phyloP scores from a whole-genome alignment of 169 alveolate species.

The Eimeria tenella region DNA sequence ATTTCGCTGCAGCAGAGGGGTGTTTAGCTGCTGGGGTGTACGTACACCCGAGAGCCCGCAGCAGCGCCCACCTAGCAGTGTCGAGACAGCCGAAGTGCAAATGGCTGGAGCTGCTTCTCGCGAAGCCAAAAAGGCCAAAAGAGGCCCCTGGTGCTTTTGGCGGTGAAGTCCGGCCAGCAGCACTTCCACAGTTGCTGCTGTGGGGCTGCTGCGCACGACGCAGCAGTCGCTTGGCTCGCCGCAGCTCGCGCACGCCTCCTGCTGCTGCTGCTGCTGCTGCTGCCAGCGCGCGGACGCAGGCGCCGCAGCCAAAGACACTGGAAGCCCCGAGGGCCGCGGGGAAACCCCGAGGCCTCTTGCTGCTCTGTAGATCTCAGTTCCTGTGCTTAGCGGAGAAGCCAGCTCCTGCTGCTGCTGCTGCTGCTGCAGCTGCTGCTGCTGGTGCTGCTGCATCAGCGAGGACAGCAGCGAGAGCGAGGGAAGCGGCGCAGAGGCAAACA shows the following conservation, averaged over 20 bases:
- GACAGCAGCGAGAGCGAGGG: constrained; percentile 29
- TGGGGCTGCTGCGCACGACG: constrained; percentile 3
- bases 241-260: not conserved
- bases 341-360: not conserved
- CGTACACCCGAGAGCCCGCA: not conserved
- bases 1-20: too few species aligned
- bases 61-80: not conserved
- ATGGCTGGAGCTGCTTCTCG: constrained; percentile 31
- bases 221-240: not conserved
- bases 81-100: constrained; percentile 1
- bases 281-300: not conserved
- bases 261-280: constrained; percentile 58
- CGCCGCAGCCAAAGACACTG: not conserved
- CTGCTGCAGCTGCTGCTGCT: constrained; percentile 29
- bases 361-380: not conserved
- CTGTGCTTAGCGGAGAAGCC: not conserved
- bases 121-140: not conserved
- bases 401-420: constrained; percentile 38
- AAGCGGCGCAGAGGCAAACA: constrained; percentile 29
- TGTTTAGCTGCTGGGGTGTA: not conserved
- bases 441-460: constrained; percentile 38
- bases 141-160: constrained; percentile 18
- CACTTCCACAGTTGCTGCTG: constrained; percentile 43
- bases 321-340: not conserved
- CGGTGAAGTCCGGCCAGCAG: constrained; percentile 23